Evolutionary conservation across 2,329 filamentous ascomycete species (phyloP), one percentile per base, ranked within the genome.

Genomic region (Arthroderma sp.): DNA sequence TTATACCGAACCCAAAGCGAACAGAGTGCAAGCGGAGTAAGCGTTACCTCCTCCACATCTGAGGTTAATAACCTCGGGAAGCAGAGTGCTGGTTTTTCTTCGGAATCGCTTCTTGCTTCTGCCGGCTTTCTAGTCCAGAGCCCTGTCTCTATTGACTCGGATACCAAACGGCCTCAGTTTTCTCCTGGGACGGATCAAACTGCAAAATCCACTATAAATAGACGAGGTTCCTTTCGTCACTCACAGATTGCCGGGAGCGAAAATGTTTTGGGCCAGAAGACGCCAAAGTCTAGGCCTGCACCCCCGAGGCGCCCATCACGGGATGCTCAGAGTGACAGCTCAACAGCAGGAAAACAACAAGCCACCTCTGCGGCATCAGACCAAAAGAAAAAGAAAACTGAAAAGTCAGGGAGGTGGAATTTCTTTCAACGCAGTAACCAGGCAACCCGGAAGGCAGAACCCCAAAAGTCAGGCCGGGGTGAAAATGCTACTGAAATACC

Each of bases 401-500:
- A 56, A 11, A 70, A 69, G 55, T 53, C 62, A 22, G 61, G 62
- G 49, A 69, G 68, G 58, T 78, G 74, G 74, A 78, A 76, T 51
- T 75, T 80, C 50, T 78, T 80, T 47, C 74, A 78, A 43, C 66
- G 61, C 56, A 63, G 56, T 36, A 57, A 58, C 38, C 50, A 49
- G 48, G 56, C 50, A 33, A 53, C 46, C 42, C 50, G 49, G 47
- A 60, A 56, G 30, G 54, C 56, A 4, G 46, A 56, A 15, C 3
- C 15, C 15, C 15, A 22, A 22, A 22, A 22, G 15, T 43, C 42
- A 29, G 42, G 36, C 5, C 22, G 39, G 11, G 22, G 41, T 22
- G 41, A 44, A 34, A 83, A 55, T 86, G 82, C 58, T 85, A 80
- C 43, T 72, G 71, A 1, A 29, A 48, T 56, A 3, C 50, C 57